These are phyloP conservation scores for Penicillium canariense DNA, from an alignment of 495 filamentous ascomycete species.

Conservation along the genomic window DNA sequence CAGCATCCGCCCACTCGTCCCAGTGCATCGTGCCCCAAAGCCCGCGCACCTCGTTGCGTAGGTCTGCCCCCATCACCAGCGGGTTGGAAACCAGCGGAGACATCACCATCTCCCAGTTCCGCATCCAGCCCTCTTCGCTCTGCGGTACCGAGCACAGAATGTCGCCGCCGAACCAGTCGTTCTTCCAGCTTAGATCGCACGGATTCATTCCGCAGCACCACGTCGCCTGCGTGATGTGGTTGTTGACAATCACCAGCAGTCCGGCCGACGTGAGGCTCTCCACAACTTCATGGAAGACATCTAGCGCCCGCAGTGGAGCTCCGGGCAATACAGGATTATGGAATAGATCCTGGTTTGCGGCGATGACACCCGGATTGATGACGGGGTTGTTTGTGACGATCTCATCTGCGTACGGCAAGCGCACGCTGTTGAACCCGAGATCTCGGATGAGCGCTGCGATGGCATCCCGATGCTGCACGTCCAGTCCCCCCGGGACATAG, in stretches of 20 bases:
- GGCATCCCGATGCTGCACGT: conserved; percentile 52
- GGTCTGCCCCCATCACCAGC: conserved; percentile 56
- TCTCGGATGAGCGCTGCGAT: conserved; percentile 51
- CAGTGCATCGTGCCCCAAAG: conserved; percentile 63
- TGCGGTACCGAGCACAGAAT: conserved; percentile 51
- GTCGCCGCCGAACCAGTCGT: conserved; percentile 48
- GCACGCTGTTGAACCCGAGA: conserved; percentile 64
- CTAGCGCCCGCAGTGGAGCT: conserved; percentile 39
- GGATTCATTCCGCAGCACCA: conserved; percentile 62
- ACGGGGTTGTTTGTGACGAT: conserved; percentile 53
- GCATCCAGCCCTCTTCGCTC: conserved; percentile 57
- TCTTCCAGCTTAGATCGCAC: conserved; percentile 58
- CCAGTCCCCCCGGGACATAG: conserved; percentile 58
- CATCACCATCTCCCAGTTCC: conserved; percentile 60
- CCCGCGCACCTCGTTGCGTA: conserved; percentile 60
- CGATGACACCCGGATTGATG: conserved; percentile 44
- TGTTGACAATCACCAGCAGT: conserved; percentile 58
- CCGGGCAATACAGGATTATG: conserved; percentile 13
- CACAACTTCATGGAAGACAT: conserved; percentile 53
- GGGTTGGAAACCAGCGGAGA: conserved; percentile 46
- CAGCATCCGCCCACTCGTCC: conserved; percentile 55
- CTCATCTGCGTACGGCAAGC: conserved; percentile 61
- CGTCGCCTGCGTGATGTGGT: conserved; percentile 59
- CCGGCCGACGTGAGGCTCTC: conserved; percentile 54
- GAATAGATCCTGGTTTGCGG: conserved; percentile 53